Evolutionary conservation across 2,329 filamentous ascomycete species (phyloP).

Genomic region (Fusarium sarcochroum): DNA sequence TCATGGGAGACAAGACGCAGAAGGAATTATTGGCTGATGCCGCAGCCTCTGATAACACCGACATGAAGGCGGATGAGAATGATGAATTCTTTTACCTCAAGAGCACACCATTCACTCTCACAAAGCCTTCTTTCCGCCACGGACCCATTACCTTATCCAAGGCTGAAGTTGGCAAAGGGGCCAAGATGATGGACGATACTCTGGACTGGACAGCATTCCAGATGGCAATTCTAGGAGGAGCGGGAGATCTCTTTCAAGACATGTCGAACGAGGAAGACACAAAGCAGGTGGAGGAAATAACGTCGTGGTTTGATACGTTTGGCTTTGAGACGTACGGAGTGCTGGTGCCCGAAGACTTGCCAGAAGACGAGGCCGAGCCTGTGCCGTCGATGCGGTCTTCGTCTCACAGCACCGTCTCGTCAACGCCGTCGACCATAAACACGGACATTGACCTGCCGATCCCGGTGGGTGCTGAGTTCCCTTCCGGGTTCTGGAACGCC

Average conservation of each 20-base stretch:
- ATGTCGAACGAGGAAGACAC: conserved; percentile 60
- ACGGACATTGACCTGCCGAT: conserved; percentile 57
- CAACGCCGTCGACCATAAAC: conserved; percentile 50
- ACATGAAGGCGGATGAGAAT: conserved; percentile 51
- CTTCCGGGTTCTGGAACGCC: conserved; percentile 54
- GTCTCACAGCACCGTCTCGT: conserved; percentile 44
- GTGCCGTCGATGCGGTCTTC: conserved; percentile 41
- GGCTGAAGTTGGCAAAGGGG: conserved; percentile 56
- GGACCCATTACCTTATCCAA: conserved; percentile 68
- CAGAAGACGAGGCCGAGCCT: not conserved
- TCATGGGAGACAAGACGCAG: conserved; percentile 20
- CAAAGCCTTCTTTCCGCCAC: conserved; percentile 65
- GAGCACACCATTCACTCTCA: conserved; percentile 65
- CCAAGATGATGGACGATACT: conserved; percentile 61
- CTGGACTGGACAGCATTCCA: conserved; percentile 76
- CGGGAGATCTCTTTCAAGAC: conserved; percentile 65
- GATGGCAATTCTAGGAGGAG: conserved; percentile 73
- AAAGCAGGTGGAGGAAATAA: conserved; percentile 60
- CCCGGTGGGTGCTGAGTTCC: conserved; percentile 54
- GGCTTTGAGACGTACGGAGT: conserved; percentile 61
- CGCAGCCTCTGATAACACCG: conserved; percentile 6
- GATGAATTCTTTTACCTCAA: conserved; percentile 64
- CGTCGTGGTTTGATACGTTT: conserved; percentile 66
- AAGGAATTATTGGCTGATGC: conserved; percentile 15
- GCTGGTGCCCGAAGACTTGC: conserved; percentile 51